Percentiles rank a stretch among this genome's conserved stretches.
phyloP scores from a whole-genome alignment of 2,329 filamentous ascomycete species.

The Paraconiothyrium sp. region DNA sequence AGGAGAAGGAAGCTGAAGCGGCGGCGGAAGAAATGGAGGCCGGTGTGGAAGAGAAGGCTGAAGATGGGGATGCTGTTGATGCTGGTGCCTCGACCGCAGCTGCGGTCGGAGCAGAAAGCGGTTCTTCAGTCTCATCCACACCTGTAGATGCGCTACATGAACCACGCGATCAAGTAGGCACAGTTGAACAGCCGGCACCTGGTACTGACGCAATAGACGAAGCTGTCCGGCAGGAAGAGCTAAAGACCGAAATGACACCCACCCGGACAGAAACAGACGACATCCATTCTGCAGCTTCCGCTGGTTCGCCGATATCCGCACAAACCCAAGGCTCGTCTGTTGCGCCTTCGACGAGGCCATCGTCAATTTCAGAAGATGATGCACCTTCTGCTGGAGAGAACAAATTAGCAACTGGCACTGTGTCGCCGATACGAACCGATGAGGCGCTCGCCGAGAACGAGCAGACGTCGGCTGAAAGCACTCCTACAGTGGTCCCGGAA shows the following conservation, averaged over 20 bases:
- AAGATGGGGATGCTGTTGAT: constrained; percentile 5
- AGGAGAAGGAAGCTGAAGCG: constrained; percentile 23
- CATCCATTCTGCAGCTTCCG: constrained; percentile 45
- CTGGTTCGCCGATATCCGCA: constrained; percentile 50
- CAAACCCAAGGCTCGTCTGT: constrained; percentile 50
- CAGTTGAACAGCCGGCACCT: constrained; percentile 22
- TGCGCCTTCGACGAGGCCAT: constrained; percentile 50
- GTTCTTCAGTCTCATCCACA: background rate
- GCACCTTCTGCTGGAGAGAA: constrained; percentile 28
- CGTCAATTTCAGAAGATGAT: constrained; percentile 52
- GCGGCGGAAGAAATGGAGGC: constrained; percentile 19
- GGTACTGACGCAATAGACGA: constrained; percentile 26
- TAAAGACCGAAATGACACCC: constrained; percentile 63
- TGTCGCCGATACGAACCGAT: constrained; percentile 7
- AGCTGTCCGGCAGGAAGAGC: constrained; percentile 53
- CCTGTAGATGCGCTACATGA: background rate
- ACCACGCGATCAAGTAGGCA: constrained; percentile 8
- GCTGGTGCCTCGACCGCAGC: background rate
- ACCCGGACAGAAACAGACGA: constrained; percentile 46
- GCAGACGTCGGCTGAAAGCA: constrained; percentile 45
- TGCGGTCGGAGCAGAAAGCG: constrained; percentile 2
- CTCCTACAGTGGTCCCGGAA: constrained; percentile 48
- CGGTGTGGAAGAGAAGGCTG: constrained; percentile 23
- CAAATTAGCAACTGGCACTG: constrained; percentile 27
- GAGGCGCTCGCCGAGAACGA: constrained; percentile 31